Evolutionary conservation across 2,329 filamentous ascomycete species (phyloP), one percentile per base, ranked within the genome.

Genomic region (Colletotrichum sp.): DNA sequence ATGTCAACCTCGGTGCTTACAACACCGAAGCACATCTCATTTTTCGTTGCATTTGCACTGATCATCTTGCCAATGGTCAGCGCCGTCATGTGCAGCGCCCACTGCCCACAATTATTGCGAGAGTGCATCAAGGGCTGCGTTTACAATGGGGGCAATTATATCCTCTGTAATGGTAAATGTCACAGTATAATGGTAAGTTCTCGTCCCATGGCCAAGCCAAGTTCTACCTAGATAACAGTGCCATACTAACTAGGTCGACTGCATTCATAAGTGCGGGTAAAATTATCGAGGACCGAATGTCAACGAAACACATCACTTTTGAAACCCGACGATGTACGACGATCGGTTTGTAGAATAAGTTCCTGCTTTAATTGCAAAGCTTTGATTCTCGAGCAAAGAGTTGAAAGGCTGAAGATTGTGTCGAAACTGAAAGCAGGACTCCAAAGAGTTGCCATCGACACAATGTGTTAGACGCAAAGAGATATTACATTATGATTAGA

Each of bases 231-330:
- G 18, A 0, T 21, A 28, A 52, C 44, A 3, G 13, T 9, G 4
- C 12, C n/a, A 52, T 7, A 6, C 3, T 13, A 2, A 13, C 0
- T 0, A 49, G n/a, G 10, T 49, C 0, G 44, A 49, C 6, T 21
- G 44, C 0, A 13, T 7, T 21, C n/a, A 21, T 21, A 52, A 52
- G 3, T 21, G 44, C n/a, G 44, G 1, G 2, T 2, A 52, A 21
- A 21, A 0, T n/a, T 12, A 12, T 7, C 2, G 2, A 52, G 5
- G 3, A 4, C 6, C 18, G 39, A 1, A 3, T 12, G 0, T 10
- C 18, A 49, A n/a, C 9, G 8, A 49, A n/a, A n/a, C 18, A n/a
- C 18, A n/a, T 3, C 5, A 44, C 8, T n/a, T 44, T 6, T 44
- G 18, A 39, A 0, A 0, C 2, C 16, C 5, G 36, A 18, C 16